Percentiles rank a stretch among this genome's conserved stretches.
These are phyloP conservation scores for Stephania yunnanensis DNA, from an alignment of 164 flowering plant genomes.

Conservation along the genomic window DNA sequence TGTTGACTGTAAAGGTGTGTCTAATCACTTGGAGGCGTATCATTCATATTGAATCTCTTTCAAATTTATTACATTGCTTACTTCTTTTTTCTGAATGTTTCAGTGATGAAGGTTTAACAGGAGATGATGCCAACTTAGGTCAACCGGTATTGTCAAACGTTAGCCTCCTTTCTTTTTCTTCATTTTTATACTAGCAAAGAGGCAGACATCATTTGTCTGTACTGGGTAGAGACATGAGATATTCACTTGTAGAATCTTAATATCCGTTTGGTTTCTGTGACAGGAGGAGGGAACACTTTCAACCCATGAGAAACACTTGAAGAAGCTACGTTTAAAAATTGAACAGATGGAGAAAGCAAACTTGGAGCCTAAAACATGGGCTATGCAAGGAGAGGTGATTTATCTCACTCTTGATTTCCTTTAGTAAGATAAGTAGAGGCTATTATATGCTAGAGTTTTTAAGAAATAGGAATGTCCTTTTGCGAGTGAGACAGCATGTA, in stretches of 20 bases:
- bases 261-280: background rate
- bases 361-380: conserved; percentile 74
- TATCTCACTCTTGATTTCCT: background rate
- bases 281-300: conserved; percentile 53
- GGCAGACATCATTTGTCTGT: background rate
- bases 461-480: too few relatives aligned
- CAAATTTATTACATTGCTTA: background rate
- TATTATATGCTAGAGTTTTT: too few relatives aligned
- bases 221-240: background rate
- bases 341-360: conserved; percentile 76
- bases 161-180: background rate
- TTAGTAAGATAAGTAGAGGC: too few relatives aligned
- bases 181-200: background rate
- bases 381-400: conserved; percentile 91
- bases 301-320: conserved; percentile 65
- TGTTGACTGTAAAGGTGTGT: background rate
- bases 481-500: too few relatives aligned
- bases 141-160: conserved; percentile 19
- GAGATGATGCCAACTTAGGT: conserved; percentile 18
- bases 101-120: background rate
- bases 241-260: background rate
- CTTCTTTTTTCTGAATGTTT: background rate
- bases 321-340: conserved; percentile 48
- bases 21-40: background rate
- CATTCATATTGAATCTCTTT: background rate